These are phyloP conservation scores for Trametes pubescens DNA, from an alignment of 1,284 basidiomycete species.

Conservation along the genomic window DNA sequence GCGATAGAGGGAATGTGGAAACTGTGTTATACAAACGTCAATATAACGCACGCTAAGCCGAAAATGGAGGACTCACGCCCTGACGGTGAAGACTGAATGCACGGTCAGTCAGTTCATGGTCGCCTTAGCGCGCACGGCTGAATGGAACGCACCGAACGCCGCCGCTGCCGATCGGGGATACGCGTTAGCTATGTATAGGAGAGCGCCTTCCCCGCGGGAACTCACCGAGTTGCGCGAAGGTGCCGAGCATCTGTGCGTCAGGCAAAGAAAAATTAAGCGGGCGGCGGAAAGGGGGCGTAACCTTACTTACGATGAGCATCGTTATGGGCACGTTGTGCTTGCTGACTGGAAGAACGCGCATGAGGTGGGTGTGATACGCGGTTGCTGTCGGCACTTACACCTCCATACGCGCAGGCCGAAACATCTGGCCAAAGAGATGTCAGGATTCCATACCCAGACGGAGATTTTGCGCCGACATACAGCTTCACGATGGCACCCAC, in stretches of 20 bases:
- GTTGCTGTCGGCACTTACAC: conserved; percentile 53
- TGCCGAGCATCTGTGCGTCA: conserved; percentile 28
- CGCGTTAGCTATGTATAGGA: conserved; percentile 2
- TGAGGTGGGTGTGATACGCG: conserved; percentile 3
- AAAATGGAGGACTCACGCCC: conserved; percentile 21
- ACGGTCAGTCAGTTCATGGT: background rate
- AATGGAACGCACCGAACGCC: conserved; percentile 26
- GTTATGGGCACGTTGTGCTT: conserved; percentile 64
- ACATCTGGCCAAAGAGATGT: conserved; percentile 49
- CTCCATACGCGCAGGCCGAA: conserved; percentile 75
- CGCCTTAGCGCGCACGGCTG: background rate
- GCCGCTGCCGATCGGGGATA: conserved; percentile 13
- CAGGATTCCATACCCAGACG: conserved; percentile 8
- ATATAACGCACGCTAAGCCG: background rate
- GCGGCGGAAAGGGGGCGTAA: background rate
- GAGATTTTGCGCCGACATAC: conserved; percentile 47
- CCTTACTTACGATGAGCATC: conserved; percentile 58
- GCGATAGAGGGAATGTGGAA: conserved; percentile 22
- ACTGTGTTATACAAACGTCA: conserved; percentile 7
- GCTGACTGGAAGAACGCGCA: conserved; percentile 57
- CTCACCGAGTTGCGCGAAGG: conserved; percentile 28
- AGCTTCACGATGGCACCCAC: conserved; percentile 67
- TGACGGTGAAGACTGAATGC: conserved; percentile 29
- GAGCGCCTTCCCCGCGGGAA: background rate
- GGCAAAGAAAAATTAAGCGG: conserved; percentile 1